Evolutionary conservation across 495 filamentous ascomycete genomes (phyloP).

Genomic region (Lineolata rhizophorae): DNA sequence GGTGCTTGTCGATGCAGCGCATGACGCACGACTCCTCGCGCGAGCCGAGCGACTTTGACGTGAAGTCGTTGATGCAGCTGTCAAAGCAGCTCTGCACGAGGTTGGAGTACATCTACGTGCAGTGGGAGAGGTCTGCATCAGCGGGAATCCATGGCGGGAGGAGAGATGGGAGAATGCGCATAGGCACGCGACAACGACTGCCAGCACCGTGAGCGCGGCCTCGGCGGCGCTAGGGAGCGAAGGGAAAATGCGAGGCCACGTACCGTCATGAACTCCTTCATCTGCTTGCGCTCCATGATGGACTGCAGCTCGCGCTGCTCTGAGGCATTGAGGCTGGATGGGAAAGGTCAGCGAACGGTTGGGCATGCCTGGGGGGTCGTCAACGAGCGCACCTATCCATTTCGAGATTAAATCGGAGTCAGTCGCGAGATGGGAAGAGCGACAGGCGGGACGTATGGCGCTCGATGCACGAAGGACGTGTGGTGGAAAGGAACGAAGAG

Average conservation of each 20-base stretch:
- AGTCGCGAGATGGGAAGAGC: no score
- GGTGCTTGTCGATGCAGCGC: slow-evolving; percentile 85
- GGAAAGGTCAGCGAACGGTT: slow-evolving; percentile 1
- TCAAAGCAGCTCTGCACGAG: slow-evolving; percentile 92
- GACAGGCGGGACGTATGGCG: no score
- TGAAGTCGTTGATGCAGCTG: slow-evolving; percentile 95
- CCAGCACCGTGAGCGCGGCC: slow-evolving; percentile 1
- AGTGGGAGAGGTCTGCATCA: no score
- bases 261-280: slow-evolving; percentile 97
- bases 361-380: no score
- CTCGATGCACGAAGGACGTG: no score
- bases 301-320: slow-evolving; percentile 82
- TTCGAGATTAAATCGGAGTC: no score
- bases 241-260: slow-evolving; percentile 14
- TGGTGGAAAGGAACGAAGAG: no score
- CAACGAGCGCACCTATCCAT: slow-evolving; percentile 13
- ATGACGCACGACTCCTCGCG: slow-evolving; percentile 78
- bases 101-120: slow-evolving; percentile 77
- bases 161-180: no score
- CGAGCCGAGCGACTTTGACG: slow-evolving; percentile 70
- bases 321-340: slow-evolving; percentile 41
- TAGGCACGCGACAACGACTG: no score
- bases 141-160: no score
- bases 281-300: slow-evolving; percentile 88
- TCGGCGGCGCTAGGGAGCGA: slow-evolving; percentile 1